Base-by-base conservation (phyloP, 345 rosid species). In the Carallia pectinifolia region DNA sequence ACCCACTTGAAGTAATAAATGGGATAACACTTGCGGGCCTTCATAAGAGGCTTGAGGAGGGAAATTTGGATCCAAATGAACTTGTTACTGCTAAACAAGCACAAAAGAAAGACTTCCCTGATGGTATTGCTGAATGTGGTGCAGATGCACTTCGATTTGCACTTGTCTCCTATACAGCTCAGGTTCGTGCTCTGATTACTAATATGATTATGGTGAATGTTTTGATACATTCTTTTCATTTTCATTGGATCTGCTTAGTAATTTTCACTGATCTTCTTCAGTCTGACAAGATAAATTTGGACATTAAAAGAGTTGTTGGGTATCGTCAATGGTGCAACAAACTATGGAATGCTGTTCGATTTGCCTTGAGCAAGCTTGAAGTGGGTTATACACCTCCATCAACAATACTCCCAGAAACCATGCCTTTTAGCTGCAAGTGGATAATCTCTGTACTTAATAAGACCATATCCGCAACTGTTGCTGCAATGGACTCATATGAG, bases 251-350 rank as follows among this genome's bases (percentile, higher is more conserved):
- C 58, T 54, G 18, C 55, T 59, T 23, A 4, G 3, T 54, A 53
- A 44, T 37, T 54, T 44, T 61, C 50, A 50, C 47, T 65, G 5
- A 44, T 58, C 59, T 39, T 75, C 16, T 30, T 66, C 85, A 95
- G 97, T 90, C 94, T 18, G 99, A 92, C 78, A 95, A 81, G 81
- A 95, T 95, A 69, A 95, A 95, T 86, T 83, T 95, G 87, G 96
- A 95, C 78, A 92, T 95, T 64, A 93, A 83, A 80, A 85, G 97
- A 80, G 99, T 95, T 52, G 92, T 89, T 72, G 98, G 97, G 27
- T 92, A 92, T 83, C 98, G 97, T n/a, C 98, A 95, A 63, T 95
- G 99, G 99, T 95, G 99, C 78, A 95, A 95, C 81, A 95, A 95
- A 72, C 74, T 95, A 53, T 92, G 99, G 98, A 92, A 95, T 75